Base-by-base conservation (phyloP, 352 stramenopile genomes). In the Phytophthora palmivora region DNA sequence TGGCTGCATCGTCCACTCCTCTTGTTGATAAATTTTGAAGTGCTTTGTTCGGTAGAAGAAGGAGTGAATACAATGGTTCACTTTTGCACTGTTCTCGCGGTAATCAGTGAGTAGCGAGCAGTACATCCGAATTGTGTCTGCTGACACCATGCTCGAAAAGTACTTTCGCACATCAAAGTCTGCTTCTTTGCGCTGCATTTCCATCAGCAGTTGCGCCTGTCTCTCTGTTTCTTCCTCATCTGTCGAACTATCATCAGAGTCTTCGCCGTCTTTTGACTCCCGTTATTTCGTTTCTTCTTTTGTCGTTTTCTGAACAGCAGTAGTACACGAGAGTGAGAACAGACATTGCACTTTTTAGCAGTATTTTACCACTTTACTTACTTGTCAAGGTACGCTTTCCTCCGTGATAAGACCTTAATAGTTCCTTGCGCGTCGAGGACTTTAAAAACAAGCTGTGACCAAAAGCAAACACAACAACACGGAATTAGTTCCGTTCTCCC, bases 41-140 rank as follows among this genome's bases (percentile, higher is more conserved):
- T 92, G 76, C 38, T 91, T 92, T 22, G 78, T 82, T 15, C 87
- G 87, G 46, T 94, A 94, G 44, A 96, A 91, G 49, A 94, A 94
- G 19, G 86, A 91, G 70, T 94, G 84, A 19, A 96, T 82, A 79
- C 92, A 96, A 63, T 96, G 88, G 46, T 96, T 96, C 58, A 96
- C 82, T 64, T 92, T 92, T 34, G 78, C 47, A 33, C 51, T 84
- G 58, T 96, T 96, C 15, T 83, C 82, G 37, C 85, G 84, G 47
- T 96, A 95, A 39, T 76, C 58, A 5, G 68, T 42, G 6, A 96
- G 72, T 22, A 94, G 58, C 32, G 84, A 78, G 68, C 76, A 89
- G 63, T 95, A 96, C 83, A 96, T 92, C 37, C 82, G 78, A 65
- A 95, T 81, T 24, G 81, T 94, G 21, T 96, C 87, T 11, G 79